A percentile compares a stretch with the other conserved stretches of the same genome.
Conservation (phyloP, 768 basidiomycete species). For the Melanogaster broomeanus region DNA sequence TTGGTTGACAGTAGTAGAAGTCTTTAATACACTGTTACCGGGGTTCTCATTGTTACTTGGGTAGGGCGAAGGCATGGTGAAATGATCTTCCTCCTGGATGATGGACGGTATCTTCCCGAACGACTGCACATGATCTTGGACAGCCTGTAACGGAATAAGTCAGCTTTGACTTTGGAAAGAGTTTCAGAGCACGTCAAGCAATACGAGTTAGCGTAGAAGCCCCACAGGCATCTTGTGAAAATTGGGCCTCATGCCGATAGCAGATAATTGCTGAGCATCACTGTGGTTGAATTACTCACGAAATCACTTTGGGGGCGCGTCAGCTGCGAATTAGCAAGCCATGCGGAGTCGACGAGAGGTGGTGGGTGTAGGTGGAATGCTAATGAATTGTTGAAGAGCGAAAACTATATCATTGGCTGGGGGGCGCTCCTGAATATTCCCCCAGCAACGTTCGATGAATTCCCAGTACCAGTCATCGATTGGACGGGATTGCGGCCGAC, state of each 20-base stretch:
- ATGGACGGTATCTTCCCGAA: constrained; percentile 61
- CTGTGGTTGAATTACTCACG: too few species aligned
- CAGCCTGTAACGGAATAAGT: constrained; percentile 51
- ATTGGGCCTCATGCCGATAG: too few species aligned
- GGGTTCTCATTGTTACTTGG: too few species aligned
- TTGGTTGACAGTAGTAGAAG: too few species aligned
- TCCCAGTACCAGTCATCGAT: constrained; percentile 11
- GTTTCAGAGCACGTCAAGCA: background rate
- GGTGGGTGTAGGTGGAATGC: too few species aligned
- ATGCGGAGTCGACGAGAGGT: too few species aligned
- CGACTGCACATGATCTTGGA: constrained; percentile 73
- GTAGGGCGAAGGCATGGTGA: constrained; percentile 65
- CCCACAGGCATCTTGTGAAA: too few species aligned
- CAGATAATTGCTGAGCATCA: too few species aligned
- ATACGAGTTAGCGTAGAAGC: background rate
- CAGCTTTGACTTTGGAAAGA: constrained; percentile 9
- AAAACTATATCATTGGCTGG: background rate
- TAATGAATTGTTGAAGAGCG: background rate
- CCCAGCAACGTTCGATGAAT: constrained; percentile 12
- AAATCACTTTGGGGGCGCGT: too few species aligned
- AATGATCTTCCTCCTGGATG: too few species aligned
- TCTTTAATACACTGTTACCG: too few species aligned
- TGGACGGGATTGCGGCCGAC: background rate
- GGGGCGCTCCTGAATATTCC: background rate
- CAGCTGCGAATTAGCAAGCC: too few species aligned